Evolutionary conservation across 1,139 yeast genomes (phyloP).

Genomic region (Geotrichum restrictum): DNA sequence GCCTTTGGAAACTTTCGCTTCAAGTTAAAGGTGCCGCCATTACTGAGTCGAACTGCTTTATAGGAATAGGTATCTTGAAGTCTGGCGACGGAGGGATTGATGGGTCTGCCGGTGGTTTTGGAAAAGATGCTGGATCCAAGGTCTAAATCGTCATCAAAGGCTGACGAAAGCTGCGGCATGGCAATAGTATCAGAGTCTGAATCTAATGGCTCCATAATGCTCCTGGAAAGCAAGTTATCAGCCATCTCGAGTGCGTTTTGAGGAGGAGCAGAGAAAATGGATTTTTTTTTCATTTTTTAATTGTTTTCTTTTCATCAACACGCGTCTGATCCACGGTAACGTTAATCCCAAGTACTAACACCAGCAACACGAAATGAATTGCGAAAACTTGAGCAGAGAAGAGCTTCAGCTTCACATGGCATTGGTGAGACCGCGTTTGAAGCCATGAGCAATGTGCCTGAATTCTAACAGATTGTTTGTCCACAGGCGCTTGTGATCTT

Average conservation of each 20-base stretch:
- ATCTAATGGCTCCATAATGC: not conserved
- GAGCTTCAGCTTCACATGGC: constrained; percentile 10
- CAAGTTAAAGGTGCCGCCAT: constrained; percentile 16
- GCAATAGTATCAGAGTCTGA: not conserved
- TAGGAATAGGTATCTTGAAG: constrained; percentile 2
- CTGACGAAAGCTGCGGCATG: not conserved
- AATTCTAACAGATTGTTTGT: constrained; percentile 2
- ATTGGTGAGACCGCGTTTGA: constrained; percentile 2
- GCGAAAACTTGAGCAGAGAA: constrained; percentile 2
- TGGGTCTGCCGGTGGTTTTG: not conserved
- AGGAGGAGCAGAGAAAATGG: no score
- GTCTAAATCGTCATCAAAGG: constrained; percentile 11
- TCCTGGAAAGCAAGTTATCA: not conserved
- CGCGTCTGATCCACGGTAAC: not conserved
- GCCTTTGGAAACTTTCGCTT: constrained; percentile 14
- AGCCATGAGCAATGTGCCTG: not conserved
- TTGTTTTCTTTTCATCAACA: not conserved
- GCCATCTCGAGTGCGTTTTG: not conserved
- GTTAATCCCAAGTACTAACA: not conserved
- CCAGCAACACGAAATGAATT: not conserved
- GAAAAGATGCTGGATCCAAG: constrained; percentile 13
- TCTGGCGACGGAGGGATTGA: not conserved
- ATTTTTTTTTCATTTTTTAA: not conserved
- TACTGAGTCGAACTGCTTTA: constrained; percentile 15
- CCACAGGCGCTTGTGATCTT: constrained; percentile 14